Evolutionary conservation across 495 filamentous ascomycete species (phyloP).

Genomic region (Antarctomyces pellizariae): DNA sequence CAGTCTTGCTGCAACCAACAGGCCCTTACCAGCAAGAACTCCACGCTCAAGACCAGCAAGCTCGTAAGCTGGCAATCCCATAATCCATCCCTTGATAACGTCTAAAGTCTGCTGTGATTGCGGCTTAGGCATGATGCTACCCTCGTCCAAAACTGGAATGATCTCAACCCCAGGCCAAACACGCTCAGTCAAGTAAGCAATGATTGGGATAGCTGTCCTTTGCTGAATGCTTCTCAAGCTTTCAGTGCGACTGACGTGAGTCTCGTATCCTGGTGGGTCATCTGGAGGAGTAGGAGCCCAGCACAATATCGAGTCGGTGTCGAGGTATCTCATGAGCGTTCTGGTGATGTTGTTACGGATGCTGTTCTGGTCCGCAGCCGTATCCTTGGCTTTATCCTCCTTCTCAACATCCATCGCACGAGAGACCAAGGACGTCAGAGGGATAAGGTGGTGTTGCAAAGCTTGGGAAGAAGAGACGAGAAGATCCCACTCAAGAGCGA

Average conservation of each 20-base stretch:
- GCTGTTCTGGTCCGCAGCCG: constrained; percentile 10
- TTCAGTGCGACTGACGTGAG: constrained; percentile 12
- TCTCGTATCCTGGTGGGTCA: constrained; percentile 11
- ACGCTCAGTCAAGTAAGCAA: constrained; percentile 38
- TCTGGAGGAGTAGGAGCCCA: constrained; percentile 45
- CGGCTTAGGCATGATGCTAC: constrained; percentile 42
- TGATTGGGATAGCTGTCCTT: constrained; percentile 37
- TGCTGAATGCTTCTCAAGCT: constrained; percentile 53
- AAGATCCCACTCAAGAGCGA: constrained; percentile 84
- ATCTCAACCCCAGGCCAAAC: constrained; percentile 80
- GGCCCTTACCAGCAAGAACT: constrained; percentile 62
- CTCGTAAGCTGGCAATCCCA: constrained; percentile 45
- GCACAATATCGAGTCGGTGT: constrained; percentile 87
- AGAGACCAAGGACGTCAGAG: constrained; percentile 64
- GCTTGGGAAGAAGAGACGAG: constrained; percentile 61
- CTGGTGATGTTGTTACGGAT: constrained; percentile 33
- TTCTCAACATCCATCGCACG: constrained; percentile 56
- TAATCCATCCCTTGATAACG: constrained; percentile 60
- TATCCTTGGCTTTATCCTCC: constrained; percentile 23
- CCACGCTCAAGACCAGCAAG: constrained; percentile 69
- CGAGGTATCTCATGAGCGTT: constrained; percentile 60
- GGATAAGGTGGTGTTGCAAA: constrained; percentile 55
- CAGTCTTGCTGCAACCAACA: constrained; percentile 53
- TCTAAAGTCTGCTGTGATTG: constrained; percentile 53
- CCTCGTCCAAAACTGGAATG: constrained; percentile 43